Base-by-base conservation (phyloP, 192 early-diverging fungal species). In the Gamsiella multidivaricata region DNA sequence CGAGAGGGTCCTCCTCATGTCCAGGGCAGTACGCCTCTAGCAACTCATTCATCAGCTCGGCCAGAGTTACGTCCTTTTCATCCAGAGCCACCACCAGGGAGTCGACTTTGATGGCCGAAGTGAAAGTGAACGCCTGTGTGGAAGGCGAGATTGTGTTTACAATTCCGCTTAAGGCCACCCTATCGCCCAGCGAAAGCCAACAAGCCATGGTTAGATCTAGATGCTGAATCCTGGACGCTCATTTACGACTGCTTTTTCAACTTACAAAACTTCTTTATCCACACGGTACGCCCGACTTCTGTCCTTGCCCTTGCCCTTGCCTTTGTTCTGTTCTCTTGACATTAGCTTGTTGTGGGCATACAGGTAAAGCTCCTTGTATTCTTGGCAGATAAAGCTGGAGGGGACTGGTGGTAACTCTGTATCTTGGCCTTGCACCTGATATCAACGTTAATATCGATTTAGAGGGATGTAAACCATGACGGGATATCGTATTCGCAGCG, bases 191-290 rank as follows among this genome's bases (percentile, higher is more conserved):
- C 42, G 46, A 55, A 37, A 65, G 51, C 61, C n/a, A 64, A 32
- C 51, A 65, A 31, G 12, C 37, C 41, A 65, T 65, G 64, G 42
- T 65, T 33, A 65, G 39, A 33, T 0, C 47, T 64, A 51, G 50
- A 20, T 52, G 25, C 20, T 20, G 51, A 29, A 46, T 55, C 39
- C 26, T 45, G 23, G 10, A 65, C 26, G 31, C 9, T 31, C 51
- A 46, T 23, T 32, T 23, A 41, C 42, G 32, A 10, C 31, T 46
- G 42, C 36, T 45, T 65, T 54, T 31, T 26, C 20, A 55, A 65
- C 64, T 46, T 65, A 65, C 64, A 65, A 45, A 34, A 65, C 53
- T 28, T 65, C 51, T 55, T 46, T 66, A 55, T 66, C 53, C 41
- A 54, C 52, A 37, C 26, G 52, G 42, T 45, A 46, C 53, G 53